Conservation (phyloP, 352 stramenopile species). For the Phytophthora sp. region DNA sequence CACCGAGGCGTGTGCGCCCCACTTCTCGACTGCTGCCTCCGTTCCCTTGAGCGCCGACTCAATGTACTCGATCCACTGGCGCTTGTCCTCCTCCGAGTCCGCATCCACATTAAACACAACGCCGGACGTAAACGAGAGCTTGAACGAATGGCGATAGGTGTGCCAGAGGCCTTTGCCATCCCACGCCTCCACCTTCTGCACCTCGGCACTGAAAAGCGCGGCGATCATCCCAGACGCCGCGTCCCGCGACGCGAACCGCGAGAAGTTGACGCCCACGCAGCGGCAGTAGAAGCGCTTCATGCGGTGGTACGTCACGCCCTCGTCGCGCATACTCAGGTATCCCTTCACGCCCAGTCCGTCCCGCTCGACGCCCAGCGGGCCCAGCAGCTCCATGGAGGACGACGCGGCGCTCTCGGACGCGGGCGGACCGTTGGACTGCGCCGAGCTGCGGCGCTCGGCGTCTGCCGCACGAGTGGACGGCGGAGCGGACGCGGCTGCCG, state of each 20-base stretch:
- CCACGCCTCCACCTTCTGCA: constrained; percentile 83
- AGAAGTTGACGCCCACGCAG: constrained; percentile 83
- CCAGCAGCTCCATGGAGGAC: constrained; percentile 34
- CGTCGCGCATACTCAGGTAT: constrained; percentile 81
- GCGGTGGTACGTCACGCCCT: constrained; percentile 84
- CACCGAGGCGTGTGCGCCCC: constrained; percentile 37
- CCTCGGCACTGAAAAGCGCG: constrained; percentile 71
- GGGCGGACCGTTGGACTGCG: constrained; percentile 10
- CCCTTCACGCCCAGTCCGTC: constrained; percentile 80
- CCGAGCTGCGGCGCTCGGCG: constrained; percentile 18
- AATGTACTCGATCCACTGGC: constrained; percentile 83
- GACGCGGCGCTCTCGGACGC: constrained; percentile 34
- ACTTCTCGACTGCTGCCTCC: constrained; percentile 41
- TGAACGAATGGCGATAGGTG: constrained; percentile 87
- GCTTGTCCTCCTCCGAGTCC: constrained; percentile 82
- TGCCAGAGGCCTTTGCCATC: constrained; percentile 85
- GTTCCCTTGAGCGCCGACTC: constrained; percentile 56
- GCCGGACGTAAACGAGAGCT: constrained; percentile 77
- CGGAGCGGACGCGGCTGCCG: constrained; percentile 15
- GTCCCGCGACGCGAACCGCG: constrained; percentile 71
- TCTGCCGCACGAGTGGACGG: constrained; percentile 18
- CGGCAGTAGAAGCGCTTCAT: constrained; percentile 89
- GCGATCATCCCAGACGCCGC: constrained; percentile 61
- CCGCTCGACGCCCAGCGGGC: constrained; percentile 46
- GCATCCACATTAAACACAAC: constrained; percentile 82